Base-by-base conservation (phyloP, 1,284 basidiomycete genomes). In the Phaffia rhodozyma region DNA sequence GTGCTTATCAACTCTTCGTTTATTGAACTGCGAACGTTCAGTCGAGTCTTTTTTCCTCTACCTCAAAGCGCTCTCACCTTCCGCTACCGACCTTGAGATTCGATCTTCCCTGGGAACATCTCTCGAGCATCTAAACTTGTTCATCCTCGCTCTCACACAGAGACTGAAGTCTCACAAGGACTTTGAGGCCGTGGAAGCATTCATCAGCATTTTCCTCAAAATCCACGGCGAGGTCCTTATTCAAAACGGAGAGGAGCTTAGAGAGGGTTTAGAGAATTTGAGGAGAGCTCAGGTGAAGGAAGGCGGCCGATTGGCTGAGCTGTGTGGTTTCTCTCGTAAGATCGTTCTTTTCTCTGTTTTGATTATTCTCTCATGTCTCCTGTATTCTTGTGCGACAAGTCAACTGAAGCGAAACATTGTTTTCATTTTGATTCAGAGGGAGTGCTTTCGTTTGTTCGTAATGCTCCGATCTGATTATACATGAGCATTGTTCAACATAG, bases 121-220 rank as follows among this genome's bases (percentile, higher is more conserved):
- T 4, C 76, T 87, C 32, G 79, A 85, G 57, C 81, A 83, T 62
- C 79, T 93, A 25, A 77, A 76, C 0, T 75, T 80, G 5, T 96
- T 97, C 77, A 75, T 96, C 49, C 77, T 80, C 62, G 87, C 90
- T 0, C 79, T 98, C 23, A 81, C 81, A 3, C 81, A 79, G 61
- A 84, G 94, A 2, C 79, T 98, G 29, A 75, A 76, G 52, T 87
- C 86, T 21, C 88, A 86, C 70, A 82, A 84, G 58, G 94, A 99
- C 75, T 98, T 94, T 72, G 94, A 99, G 75, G 92, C 91, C 11
- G 88, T 97, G 1, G 92, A 98, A 75, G 84, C 92, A 0, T 80
- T 94, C 73, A 81, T 93, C 69, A 84, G 82, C 66, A 86, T 94
- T 1, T 89, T 96, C 74, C 76, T 97, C 29, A 82, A 82, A 23